phyloP scores from a whole-genome alignment of 2,329 filamentous ascomycete genomes.

The Aspergillus novofumigatus region DNA sequence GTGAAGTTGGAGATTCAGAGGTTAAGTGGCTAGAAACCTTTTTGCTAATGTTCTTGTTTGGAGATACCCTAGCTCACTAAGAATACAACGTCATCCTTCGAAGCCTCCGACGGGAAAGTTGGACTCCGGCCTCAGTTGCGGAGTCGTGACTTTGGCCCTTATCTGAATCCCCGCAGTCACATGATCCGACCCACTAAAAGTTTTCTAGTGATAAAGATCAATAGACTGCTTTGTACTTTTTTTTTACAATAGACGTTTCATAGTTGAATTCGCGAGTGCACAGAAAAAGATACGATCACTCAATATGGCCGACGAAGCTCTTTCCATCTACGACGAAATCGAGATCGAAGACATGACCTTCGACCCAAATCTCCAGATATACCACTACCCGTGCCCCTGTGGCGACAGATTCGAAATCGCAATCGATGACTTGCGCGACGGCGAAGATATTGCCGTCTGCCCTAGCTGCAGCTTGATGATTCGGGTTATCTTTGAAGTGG shows the following conservation, averaged over 20 bases:
- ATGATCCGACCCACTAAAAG: constrained; percentile 24
- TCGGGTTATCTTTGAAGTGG: constrained; percentile 82
- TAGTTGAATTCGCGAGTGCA: background rate
- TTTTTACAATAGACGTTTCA: background rate
- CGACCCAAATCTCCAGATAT: constrained; percentile 76
- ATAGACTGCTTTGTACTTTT: background rate
- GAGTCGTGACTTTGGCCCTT: background rate
- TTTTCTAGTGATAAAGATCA: constrained; percentile 16
- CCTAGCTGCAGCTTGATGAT: constrained; percentile 98
- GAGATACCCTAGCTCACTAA: constrained; percentile 5
- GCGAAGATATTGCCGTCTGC: constrained; percentile 92
- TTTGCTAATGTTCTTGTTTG: background rate
- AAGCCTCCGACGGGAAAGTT: too few relatives aligned
- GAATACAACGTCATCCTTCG: background rate
- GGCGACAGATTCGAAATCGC: constrained; percentile 93
- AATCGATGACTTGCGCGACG: constrained; percentile 78
- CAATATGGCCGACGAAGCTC: constrained; percentile 59
- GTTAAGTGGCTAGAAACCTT: constrained; percentile 13
- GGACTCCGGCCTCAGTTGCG: background rate
- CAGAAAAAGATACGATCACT: background rate
- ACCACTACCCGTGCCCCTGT: constrained; percentile 95
- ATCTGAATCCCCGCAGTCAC: constrained; percentile 21
- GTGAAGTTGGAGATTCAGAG: constrained; percentile 24
- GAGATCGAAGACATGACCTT: constrained; percentile 99
- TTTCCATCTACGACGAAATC: constrained; percentile 91